Conservation (phyloP, 108 stramenopile species). For the Cyclotella choctawhatcheeana region DNA sequence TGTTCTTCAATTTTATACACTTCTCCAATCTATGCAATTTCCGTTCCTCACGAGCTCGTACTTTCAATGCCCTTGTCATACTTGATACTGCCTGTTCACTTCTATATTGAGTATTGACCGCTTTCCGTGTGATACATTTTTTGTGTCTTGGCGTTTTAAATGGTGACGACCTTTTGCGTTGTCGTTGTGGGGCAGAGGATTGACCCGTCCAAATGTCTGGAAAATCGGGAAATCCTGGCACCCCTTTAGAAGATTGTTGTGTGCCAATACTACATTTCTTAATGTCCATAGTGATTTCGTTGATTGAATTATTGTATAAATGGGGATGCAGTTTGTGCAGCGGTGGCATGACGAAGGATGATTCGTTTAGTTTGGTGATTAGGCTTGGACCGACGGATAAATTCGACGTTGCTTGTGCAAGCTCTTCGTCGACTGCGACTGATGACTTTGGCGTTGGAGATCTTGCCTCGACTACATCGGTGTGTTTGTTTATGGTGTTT, state of each 20-base stretch:
- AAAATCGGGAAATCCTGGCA: constrained; percentile 60
- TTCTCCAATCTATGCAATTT: constrained; percentile 21
- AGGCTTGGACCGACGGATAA: constrained; percentile 30
- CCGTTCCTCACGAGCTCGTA: constrained; percentile 11
- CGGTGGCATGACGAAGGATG: constrained; percentile 27
- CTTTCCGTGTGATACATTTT: constrained; percentile 7
- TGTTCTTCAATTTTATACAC: constrained; percentile 13
- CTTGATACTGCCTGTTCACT: constrained; percentile 1
- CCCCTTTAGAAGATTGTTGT: constrained; percentile 16
- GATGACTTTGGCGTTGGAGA: no score
- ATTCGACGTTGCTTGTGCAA: constrained; percentile 19
- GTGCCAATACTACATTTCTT: not conserved
- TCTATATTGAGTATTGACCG: constrained; percentile 26
- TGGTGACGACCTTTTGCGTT: not conserved
- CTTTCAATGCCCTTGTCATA: constrained; percentile 20
- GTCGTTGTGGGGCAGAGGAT: not conserved
- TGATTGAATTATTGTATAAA: constrained; percentile 34
- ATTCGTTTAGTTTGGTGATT: constrained; percentile 11
- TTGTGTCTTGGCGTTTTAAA: not conserved
- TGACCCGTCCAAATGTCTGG: constrained; percentile 47
- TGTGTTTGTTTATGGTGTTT: no score
- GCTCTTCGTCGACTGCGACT: constrained; percentile 41
- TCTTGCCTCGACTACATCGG: no score
- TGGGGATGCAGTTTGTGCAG: constrained; percentile 25
- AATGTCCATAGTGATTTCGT: constrained; percentile 1